A percentile compares a stretch with the other conserved stretches of the same genome.
phyloP scores from a whole-genome alignment of 345 rosid species.

The Populus tremula region DNA sequence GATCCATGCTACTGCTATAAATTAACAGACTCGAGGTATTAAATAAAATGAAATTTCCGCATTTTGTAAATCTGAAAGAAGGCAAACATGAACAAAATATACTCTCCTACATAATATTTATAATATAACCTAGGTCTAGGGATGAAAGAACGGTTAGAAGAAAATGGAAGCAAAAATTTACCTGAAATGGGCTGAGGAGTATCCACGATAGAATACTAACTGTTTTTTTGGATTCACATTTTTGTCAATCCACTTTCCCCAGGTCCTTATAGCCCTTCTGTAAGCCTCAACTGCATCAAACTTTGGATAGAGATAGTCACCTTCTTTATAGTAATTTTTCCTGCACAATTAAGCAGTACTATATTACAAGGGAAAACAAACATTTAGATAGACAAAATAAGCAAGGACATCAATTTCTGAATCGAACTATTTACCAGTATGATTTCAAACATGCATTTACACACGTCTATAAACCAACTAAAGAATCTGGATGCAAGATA shows the following conservation, averaged over 20 bases:
- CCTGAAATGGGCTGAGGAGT: constrained; percentile 96
- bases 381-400: neutral
- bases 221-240: constrained; percentile 55
- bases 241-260: constrained; percentile 79
- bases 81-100: neutral
- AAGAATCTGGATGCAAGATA: neutral
- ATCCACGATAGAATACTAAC: constrained; percentile 86
- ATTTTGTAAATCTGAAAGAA: neutral
- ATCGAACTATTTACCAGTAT: neutral
- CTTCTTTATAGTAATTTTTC: constrained; percentile 89
- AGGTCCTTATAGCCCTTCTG: constrained; percentile 73
- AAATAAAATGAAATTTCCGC: neutral
- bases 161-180: constrained; percentile 6
- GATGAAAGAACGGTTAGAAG: neutral
- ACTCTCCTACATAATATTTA: neutral
- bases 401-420: neutral
- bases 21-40: neutral
- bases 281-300: constrained; percentile 87
- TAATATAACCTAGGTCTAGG: neutral
- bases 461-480: neutral
- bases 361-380: constrained; percentile 11
- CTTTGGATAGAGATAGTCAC: constrained; percentile 69
- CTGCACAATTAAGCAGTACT: constrained; percentile 41
- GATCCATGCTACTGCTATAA: neutral
- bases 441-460: neutral